A percentile compares a stretch with the other conserved stretches of the same genome.
Evolutionary conservation across 2,329 filamentous ascomycete genomes (phyloP).

Genomic region (Claviceps paspali): DNA sequence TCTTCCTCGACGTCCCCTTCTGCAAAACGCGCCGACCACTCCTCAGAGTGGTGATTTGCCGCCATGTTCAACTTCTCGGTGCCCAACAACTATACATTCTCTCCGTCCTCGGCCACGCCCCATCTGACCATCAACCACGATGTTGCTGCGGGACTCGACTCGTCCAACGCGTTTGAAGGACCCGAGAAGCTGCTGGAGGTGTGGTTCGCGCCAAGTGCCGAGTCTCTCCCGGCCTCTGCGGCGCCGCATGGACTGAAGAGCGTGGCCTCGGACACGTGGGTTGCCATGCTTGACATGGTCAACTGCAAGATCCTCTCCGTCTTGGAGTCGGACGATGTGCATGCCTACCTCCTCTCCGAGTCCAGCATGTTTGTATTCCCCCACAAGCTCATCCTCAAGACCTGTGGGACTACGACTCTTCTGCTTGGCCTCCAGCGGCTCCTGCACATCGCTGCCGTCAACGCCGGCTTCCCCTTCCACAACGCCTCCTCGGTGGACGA

Average conservation of each 20-base stretch:
- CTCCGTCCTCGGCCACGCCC: slow-evolving; percentile 68
- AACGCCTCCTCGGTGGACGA: slow-evolving; percentile 51
- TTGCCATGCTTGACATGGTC: slow-evolving; percentile 92
- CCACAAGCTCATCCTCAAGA: slow-evolving; percentile 99
- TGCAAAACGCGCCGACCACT: too few species aligned
- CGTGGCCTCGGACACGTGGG: slow-evolving; percentile 75
- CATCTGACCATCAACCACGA: slow-evolving; percentile 95
- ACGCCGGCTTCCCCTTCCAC: slow-evolving; percentile 79
- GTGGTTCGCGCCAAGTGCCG: slow-evolving; percentile 80
- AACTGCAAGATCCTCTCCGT: slow-evolving; percentile 97
- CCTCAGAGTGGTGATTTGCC: background rate
- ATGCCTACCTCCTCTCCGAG: slow-evolving; percentile 93
- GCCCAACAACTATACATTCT: slow-evolving; percentile 67
- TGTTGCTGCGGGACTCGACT: slow-evolving; percentile 84
- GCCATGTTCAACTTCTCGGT: slow-evolving; percentile 70
- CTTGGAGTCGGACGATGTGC: slow-evolving; percentile 81
- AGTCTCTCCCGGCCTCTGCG: slow-evolving; percentile 53
- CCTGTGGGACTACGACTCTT: slow-evolving; percentile 90
- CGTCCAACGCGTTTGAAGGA: slow-evolving; percentile 90
- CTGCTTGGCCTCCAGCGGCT: slow-evolving; percentile 80
- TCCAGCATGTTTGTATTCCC: slow-evolving; percentile 99
- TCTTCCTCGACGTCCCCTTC: too few species aligned
- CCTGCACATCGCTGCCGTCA: slow-evolving; percentile 74
- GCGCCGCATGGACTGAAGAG: slow-evolving; percentile 70
- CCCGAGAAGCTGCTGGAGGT: slow-evolving; percentile 97